Percentiles rank a stretch among this genome's conserved stretches.
Evolutionary conservation across 148 eudicot species (phyloP).

Genomic region (Vaccinium corymbosum): DNA sequence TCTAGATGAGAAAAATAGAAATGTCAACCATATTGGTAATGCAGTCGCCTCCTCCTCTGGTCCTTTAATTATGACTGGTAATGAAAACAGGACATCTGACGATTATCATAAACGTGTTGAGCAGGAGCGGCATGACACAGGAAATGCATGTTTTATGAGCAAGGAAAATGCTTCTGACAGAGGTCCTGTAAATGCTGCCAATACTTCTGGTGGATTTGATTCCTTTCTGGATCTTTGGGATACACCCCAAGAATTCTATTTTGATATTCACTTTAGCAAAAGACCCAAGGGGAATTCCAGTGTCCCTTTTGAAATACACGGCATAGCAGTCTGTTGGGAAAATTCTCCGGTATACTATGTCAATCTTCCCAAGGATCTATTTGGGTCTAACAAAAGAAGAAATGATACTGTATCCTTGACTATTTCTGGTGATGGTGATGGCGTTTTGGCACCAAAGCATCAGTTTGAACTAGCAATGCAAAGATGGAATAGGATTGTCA

Average conservation of each 20-base stretch:
- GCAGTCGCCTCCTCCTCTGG: conserved; percentile 14
- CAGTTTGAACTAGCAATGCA: conserved; percentile 44
- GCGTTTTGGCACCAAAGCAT: conserved; percentile 28
- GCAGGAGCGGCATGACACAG: conserved; percentile 21
- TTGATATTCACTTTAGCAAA: conserved; percentile 85
- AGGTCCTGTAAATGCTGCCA: conserved; percentile 67
- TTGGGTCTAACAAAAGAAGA: conserved; percentile 34
- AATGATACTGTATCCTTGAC: conserved; percentile 16
- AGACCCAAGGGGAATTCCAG: conserved; percentile 48
- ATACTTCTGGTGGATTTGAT: conserved; percentile 60
- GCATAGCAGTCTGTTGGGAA: conserved; percentile 90
- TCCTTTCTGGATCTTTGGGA: conserved; percentile 84
- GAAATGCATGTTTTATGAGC: conserved; percentile 22
- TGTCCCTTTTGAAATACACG: conserved; percentile 70
- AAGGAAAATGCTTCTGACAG: conserved; percentile 35
- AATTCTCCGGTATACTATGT: conserved; percentile 81
- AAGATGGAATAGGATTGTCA: conserved; percentile 68
- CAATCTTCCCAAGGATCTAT: conserved; percentile 72
- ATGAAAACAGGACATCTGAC: conserved; percentile 18
- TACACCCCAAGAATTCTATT: conserved; percentile 54
- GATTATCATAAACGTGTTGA: conserved; percentile 21
- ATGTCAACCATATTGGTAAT: conserved; percentile 13
- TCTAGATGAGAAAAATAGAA: not conserved
- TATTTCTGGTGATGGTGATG: conserved; percentile 26
- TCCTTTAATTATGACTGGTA: conserved; percentile 16